These are phyloP conservation scores for Rachicladosporium sp. DNA, from an alignment of 2,329 filamentous ascomycete species.

Conservation along the genomic window DNA sequence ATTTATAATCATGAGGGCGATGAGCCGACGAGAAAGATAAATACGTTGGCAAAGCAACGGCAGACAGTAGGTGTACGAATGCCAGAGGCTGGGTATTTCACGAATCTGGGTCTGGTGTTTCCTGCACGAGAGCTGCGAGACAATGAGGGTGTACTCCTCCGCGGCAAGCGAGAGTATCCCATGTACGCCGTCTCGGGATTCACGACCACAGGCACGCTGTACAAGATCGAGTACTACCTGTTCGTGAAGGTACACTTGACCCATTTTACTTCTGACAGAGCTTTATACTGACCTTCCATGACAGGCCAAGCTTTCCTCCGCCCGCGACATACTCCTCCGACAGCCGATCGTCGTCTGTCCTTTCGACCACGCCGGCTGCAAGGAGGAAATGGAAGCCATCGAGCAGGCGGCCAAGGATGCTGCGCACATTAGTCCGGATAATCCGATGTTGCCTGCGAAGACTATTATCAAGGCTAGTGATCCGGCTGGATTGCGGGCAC, in stretches of 20 bases:
- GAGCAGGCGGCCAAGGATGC: conserved; percentile 92
- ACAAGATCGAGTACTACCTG: conserved; percentile 97
- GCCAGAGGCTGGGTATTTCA: conserved; percentile 83
- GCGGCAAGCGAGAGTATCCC: conserved; percentile 78
- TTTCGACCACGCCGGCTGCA: conserved; percentile 87
- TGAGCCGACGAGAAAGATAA: conserved; percentile 81
- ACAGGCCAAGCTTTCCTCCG: conserved; percentile 76
- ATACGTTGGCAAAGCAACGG: conserved; percentile 71
- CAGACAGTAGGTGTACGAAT: conserved; percentile 72
- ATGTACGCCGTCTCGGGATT: conserved; percentile 82
- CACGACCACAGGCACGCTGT: conserved; percentile 83
- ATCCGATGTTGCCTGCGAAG: conserved; percentile 81
- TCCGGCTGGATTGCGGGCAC: conserved; percentile 44
- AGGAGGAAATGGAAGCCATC: conserved; percentile 97
- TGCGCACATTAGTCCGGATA: conserved; percentile 73
- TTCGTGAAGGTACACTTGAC: conserved; percentile 63
- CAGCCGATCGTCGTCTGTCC: conserved; percentile 95
- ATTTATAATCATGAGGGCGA: conserved; percentile 98
- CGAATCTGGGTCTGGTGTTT: conserved; percentile 82
- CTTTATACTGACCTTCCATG: conserved; percentile 8
- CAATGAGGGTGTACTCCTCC: conserved; percentile 71
- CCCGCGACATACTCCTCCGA: conserved; percentile 75
- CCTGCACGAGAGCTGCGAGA: conserved; percentile 82
- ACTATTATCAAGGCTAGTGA: conserved; percentile 72
- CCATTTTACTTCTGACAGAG: not conserved